These are phyloP conservation scores for Ilyonectria sp. DNA, from an alignment of 2,329 filamentous ascomycete species.

Conservation along the genomic window DNA sequence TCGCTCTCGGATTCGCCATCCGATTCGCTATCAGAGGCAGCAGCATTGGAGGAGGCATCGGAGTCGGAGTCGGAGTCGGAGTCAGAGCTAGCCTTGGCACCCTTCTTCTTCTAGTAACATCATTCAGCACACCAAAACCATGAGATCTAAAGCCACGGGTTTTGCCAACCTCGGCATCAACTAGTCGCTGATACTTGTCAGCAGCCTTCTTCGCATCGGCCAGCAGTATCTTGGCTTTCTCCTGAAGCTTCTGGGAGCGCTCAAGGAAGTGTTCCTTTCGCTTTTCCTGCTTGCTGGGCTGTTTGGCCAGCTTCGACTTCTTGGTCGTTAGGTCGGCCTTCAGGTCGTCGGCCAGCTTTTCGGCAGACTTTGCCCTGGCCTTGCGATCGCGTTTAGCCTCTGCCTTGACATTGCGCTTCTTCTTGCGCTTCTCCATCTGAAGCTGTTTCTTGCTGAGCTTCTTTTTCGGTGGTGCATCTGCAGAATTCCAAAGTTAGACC, in stretches of 20 bases:
- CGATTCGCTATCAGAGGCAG: conserved; percentile 38
- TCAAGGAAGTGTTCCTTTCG: conserved; percentile 54
- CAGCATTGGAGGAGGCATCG: conserved; percentile 39
- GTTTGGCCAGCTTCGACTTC: conserved; percentile 43
- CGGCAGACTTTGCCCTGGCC: conserved; percentile 48
- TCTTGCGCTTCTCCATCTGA: conserved; percentile 50
- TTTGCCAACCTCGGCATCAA: conserved; percentile 42
- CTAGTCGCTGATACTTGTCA: conserved; percentile 47
- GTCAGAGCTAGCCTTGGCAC: background rate
- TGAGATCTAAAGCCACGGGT: conserved; percentile 3
- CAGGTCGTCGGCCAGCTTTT: conserved; percentile 52
- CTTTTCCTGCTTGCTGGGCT: conserved; percentile 56
- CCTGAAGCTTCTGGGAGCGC: conserved; percentile 55
- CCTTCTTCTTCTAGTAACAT: conserved; percentile 3
- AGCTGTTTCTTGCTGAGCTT: conserved; percentile 32
- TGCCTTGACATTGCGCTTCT: conserved; percentile 55
- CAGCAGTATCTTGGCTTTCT: conserved; percentile 55
- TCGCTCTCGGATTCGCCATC: conserved; percentile 42
- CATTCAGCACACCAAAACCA: background rate
- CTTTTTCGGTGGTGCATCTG: conserved; percentile 36
- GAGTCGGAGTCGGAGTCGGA: conserved; percentile 35
- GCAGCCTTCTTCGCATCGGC: conserved; percentile 56
- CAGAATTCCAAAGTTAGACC: conserved; percentile 19
- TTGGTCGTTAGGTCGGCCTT: conserved; percentile 53
- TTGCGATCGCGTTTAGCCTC: conserved; percentile 58